Percentiles rank a stretch among this genome's conserved stretches.
Evolutionary conservation across 83 land plant genomes (phyloP).

Genomic region (Picea abies): DNA sequence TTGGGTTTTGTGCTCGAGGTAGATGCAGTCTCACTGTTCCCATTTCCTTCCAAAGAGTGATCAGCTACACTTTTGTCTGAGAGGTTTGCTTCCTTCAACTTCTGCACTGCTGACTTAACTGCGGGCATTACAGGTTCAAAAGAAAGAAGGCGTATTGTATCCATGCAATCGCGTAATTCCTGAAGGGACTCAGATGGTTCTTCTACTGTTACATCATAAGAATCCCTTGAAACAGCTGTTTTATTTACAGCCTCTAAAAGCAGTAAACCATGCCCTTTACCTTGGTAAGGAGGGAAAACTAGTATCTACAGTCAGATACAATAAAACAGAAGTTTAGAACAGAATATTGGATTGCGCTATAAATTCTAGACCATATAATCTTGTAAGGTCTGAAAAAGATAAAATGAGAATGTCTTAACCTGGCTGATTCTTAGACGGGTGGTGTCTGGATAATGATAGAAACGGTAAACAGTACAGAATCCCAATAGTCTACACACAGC

Average conservation of each 20-base stretch:
- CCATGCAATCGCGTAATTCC: constrained; percentile 76
- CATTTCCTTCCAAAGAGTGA: constrained; percentile 3
- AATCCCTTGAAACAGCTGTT: no score
- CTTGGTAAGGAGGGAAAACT: constrained; percentile 91
- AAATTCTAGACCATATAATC: not conserved
- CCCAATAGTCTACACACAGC: constrained; percentile 50
- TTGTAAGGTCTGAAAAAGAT: not conserved
- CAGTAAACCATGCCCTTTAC: constrained; percentile 62
- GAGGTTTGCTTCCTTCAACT: constrained; percentile 34
- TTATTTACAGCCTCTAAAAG: no score
- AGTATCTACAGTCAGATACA: constrained; percentile 55
- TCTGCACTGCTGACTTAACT: constrained; percentile 33
- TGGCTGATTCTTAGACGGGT: constrained; percentile 86
- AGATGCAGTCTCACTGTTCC: not conserved
- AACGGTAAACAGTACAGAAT: constrained; percentile 82
- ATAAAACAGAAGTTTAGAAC: constrained; percentile 1
- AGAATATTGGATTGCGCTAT: not conserved
- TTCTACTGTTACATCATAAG: no score
- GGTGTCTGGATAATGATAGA: constrained; percentile 88
- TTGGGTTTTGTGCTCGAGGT: constrained; percentile 8
- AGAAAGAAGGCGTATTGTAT: constrained; percentile 56
- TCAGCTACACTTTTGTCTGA: constrained; percentile 26
- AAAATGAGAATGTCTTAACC: constrained; percentile 31
- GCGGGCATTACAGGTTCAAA: constrained; percentile 44
- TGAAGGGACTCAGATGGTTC: constrained; percentile 65